Evolutionary conservation across 441 rosid genomes (phyloP).

Genomic region (Pelargonium cotyledonis): DNA sequence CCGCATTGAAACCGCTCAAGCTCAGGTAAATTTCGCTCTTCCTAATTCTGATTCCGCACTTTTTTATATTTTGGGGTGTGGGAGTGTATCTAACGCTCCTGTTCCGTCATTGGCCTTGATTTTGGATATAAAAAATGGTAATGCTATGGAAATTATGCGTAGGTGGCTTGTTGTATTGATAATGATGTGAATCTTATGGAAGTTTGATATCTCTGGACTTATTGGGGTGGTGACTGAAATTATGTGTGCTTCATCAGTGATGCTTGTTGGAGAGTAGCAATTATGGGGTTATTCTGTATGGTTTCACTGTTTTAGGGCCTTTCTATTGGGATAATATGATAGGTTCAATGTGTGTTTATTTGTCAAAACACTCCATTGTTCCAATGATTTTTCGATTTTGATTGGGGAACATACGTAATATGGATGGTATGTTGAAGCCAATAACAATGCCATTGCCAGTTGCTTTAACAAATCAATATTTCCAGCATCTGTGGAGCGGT

Average conservation of each 20-base stretch:
- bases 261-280: not conserved
- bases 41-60: not conserved
- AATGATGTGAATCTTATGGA: too few relatives aligned
- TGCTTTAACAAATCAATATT: not conserved
- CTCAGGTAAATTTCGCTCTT: slow-evolving; percentile 53
- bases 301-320: not conserved
- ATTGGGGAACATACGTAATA: not conserved
- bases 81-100: not conserved
- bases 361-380: not conserved
- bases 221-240: not conserved
- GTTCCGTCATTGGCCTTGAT: not conserved
- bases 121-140: not conserved
- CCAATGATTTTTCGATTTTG: not conserved
- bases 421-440: not conserved
- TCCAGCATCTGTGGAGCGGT: too few relatives aligned
- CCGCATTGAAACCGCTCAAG: slow-evolving; percentile 98
- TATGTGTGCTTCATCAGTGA: not conserved
- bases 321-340: not conserved
- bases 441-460: not conserved
- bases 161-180: not conserved
- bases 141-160: not conserved
- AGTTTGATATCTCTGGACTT: not conserved
- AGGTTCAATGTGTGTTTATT: not conserved
- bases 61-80: too few relatives aligned
- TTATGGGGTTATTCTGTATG: not conserved